Base-by-base conservation (phyloP, 179 eudicot genomes). In the Actinidia polygama region DNA sequence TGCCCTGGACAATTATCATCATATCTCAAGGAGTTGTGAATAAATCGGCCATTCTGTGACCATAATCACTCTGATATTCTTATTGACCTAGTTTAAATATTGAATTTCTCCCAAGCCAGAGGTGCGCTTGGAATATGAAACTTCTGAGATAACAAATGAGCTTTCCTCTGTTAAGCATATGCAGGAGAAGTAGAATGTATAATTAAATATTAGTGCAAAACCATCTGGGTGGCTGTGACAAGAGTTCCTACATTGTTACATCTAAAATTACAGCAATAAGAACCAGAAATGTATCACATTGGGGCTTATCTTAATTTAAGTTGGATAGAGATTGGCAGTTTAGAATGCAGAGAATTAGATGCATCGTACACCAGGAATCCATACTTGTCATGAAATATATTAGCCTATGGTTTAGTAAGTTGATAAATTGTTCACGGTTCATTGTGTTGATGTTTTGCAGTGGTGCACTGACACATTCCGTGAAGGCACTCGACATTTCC, bases 381-480 rank as follows among this genome's bases (percentile, higher is more conserved):
- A 10, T 73, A 47, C 62, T 24, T 61, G 21, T 82, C 54, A 6
- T 57, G 19, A 78, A 19, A 8, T 19, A 18, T 57, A 57, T 50
- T 4, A 10, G 50, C 51, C 10, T 73, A 44, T n/a, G 53, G 46
- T 58, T 61, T 40, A 77, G 40, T 12, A 44, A 54, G 61, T 44
- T 9, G 5, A 24, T 5, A 67, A 67, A 15, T 79, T 15, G 50
- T 26, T 63, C n/a, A 49, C 44, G 44, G 44, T 40, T 40, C 23
- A 6, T 71, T 55, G 19, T 78, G 21, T 53, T 23, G 36, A 19
- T 53, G 78, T 62, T 78, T 23, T 88, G 91, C 95, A 94, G 99
- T 68, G 99, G 99, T 54, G 96, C 99, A 0, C 82, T 95, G 82
- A 95, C 99, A 2, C 99, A 95, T 87, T 95, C 98, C 3, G 99